Base-by-base conservation (phyloP, 2,329 filamentous ascomycete species). In the Raffaelea deltoideospora region DNA sequence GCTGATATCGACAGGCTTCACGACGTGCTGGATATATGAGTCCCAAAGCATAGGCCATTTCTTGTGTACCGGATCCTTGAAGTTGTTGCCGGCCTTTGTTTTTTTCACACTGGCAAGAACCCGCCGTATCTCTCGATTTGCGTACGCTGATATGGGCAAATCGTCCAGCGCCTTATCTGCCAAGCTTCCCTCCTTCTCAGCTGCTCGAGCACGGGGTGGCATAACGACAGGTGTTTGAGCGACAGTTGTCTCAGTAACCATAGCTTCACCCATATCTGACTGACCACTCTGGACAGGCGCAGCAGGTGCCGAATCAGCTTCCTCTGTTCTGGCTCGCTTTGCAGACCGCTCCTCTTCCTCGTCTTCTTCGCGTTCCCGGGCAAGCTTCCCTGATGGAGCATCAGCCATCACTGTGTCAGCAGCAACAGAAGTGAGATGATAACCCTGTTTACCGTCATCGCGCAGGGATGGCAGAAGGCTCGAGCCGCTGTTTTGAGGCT, bases 1-100 rank as follows among this genome's bases (percentile, higher is more conserved):
- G 28, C 69, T 67, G 27, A 98, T 68, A 55, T 96, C 88, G 65
- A 93, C 87, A 0, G 87, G 87, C 22, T 78, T 69, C 27, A 76
- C 71, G 46, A 96, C 60, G 43, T 63, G 76, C 26, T 79, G 64
- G 2, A 71, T 62, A 44, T 80, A 82, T 43, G 85, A 81, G 2
- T 74, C 76, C 37, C 83, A 85, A 29, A 96, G 74, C 21, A 63
- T 65, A 29, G 94, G 69, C 56, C 80, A 83, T 19, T 88, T 61
- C 28, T 69, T 72, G 52, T 83, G 70, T 8, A 96, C 90, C 0
- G 90, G 79, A 30, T 76, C 69, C 44, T 74, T 69, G 61, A 94
- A 96, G 37, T 79, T 71, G 7, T 61, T 59, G 2, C 88, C 83
- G 41, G 78, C 74, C 53, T 88, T 85, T 33, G 84, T 87, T 58